Percentiles rank a stretch among this genome's conserved stretches.
phyloP scores from a whole-genome alignment of 306 rosid genomes.

The Hippophae gyantsensis region DNA sequence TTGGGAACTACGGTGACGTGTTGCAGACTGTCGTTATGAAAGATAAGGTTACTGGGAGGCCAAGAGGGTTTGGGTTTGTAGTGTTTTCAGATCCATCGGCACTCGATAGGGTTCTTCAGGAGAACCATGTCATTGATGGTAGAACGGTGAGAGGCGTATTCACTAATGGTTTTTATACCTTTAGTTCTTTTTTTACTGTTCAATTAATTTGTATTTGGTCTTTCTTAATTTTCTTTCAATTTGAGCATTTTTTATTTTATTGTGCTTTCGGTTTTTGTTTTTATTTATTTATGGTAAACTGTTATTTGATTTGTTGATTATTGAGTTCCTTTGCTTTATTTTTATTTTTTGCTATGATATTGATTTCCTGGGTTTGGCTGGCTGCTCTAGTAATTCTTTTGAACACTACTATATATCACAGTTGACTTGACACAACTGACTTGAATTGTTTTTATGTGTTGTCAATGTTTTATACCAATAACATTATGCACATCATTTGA shows the following conservation, averaged over 20 bases:
- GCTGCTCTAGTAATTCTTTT: too few species aligned
- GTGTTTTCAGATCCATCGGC: conserved; percentile 81
- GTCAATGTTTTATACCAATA: too few species aligned
- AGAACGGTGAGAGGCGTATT: conserved; percentile 51
- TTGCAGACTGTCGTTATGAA: conserved; percentile 76
- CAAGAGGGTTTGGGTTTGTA: conserved; percentile 85
- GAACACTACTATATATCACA: too few species aligned
- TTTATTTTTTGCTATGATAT: background rate
- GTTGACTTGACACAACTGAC: too few species aligned
- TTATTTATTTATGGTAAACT: background rate
- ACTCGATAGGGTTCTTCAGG: conserved; percentile 89
- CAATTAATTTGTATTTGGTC: background rate
- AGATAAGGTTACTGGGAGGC: conserved; percentile 71
- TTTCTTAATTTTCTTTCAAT: background rate
- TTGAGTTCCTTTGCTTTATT: background rate
- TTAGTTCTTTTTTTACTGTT: background rate
- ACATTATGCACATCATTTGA: too few species aligned
- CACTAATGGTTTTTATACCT: background rate
- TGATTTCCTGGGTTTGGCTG: too few species aligned
- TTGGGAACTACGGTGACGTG: conserved; percentile 70
- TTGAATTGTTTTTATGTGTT: too few species aligned
- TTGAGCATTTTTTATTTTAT: background rate
- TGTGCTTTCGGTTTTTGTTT: background rate
- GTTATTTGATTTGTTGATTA: background rate
- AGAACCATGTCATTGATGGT: conserved; percentile 75